Conservation (phyloP, 257 asterid species). For the Solanum corneliomulleri region DNA sequence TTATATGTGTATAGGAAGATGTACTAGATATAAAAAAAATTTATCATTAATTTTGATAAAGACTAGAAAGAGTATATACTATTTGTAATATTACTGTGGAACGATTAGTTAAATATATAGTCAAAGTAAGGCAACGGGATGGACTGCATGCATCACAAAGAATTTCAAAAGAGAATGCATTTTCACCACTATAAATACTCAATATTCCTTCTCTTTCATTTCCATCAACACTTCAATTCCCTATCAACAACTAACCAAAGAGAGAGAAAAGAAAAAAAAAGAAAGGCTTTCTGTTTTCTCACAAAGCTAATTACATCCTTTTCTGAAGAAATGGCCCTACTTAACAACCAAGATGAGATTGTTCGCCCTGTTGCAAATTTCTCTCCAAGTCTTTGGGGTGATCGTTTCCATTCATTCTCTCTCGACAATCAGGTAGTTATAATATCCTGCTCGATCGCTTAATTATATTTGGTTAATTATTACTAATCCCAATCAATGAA, state of each 20-base stretch:
- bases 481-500: too few species aligned
- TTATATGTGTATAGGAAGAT: too few species aligned
- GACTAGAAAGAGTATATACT: too few species aligned
- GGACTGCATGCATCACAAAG: not conserved
- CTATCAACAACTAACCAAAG: not conserved
- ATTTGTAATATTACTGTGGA: not conserved
- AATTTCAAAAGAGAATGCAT: not conserved
- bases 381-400: constrained; percentile 26
- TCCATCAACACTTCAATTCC: not conserved
- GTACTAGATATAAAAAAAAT: too few species aligned
- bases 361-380: constrained; percentile 14
- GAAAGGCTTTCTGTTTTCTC: not conserved
- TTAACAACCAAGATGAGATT: not conserved
- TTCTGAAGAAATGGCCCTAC: not conserved
- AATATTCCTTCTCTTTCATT: not conserved
- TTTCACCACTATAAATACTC: not conserved
- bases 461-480: not conserved
- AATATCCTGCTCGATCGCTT: not conserved
- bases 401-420: constrained; percentile 6
- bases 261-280: not conserved
- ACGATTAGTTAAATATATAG: not conserved
- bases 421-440: not conserved
- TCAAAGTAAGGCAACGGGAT: not conserved
- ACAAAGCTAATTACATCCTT: not conserved
- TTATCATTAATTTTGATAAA: too few species aligned